Evolutionary conservation across 805 yeast species (phyloP).

Genomic region (Ogataea neopini): DNA sequence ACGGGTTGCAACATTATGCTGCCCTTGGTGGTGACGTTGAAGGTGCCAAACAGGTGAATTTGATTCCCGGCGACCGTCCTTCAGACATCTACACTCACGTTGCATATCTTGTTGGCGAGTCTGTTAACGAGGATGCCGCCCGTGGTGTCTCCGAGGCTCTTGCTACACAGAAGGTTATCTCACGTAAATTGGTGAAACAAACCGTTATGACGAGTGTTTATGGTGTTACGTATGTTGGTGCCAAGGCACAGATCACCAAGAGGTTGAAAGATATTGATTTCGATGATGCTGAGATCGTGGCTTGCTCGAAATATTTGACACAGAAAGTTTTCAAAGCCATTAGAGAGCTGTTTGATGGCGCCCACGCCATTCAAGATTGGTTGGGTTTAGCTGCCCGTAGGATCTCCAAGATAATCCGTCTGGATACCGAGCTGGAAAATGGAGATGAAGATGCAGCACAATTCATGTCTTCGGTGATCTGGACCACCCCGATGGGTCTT

Average conservation of each 20-base stretch:
- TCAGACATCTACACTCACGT: slow-evolving; percentile 77
- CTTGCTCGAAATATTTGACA: slow-evolving; percentile 64
- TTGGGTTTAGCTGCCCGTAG: slow-evolving; percentile 80
- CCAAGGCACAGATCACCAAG: slow-evolving; percentile 81
- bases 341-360: slow-evolving; percentile 83
- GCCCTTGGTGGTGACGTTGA: slow-evolving; percentile 83
- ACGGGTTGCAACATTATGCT: slow-evolving; percentile 84
- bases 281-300: slow-evolving; percentile 38
- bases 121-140: slow-evolving; percentile 54
- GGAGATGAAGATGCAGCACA: slow-evolving; percentile 43
- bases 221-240: slow-evolving; percentile 95
- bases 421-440: slow-evolving; percentile 57
- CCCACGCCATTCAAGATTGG: slow-evolving; percentile 97
- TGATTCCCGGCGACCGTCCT: slow-evolving; percentile 69
- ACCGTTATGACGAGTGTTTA: slow-evolving; percentile 98
- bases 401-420: slow-evolving; percentile 73
- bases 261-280: slow-evolving; percentile 63
- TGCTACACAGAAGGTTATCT: slow-evolving; percentile 60
- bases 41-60: slow-evolving; percentile 80
- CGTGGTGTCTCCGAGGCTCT: slow-evolving; percentile 55
- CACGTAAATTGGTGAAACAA: slow-evolving; percentile 90
- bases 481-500: slow-evolving; percentile 96
- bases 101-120: slow-evolving; percentile 58
- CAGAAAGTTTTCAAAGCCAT: slow-evolving; percentile 78
- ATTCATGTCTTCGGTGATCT: slow-evolving; percentile 83